Percentiles rank a stretch among this genome's conserved stretches.
phyloP scores from a whole-genome alignment of 208 protist species.

The Crithidia sp. region DNA sequence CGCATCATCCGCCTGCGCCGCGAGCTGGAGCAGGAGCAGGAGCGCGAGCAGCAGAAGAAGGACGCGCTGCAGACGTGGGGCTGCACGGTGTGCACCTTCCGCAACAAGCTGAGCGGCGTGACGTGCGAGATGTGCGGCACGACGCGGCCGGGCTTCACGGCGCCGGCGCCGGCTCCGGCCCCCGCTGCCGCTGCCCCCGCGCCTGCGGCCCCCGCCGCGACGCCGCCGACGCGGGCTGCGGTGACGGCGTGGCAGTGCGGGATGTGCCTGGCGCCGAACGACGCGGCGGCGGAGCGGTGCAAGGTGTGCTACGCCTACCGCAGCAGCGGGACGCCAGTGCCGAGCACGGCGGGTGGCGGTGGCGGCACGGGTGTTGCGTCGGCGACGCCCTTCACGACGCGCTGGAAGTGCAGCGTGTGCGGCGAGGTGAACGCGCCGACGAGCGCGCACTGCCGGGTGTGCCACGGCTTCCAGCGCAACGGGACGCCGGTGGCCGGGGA shows the following conservation, averaged over 20 bases:
- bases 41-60: slow-evolving; percentile 70
- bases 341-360: slow-evolving; percentile 1
- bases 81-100: slow-evolving; percentile 78
- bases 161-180: slow-evolving; percentile 1
- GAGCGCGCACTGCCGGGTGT: slow-evolving; percentile 51
- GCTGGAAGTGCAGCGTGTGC: slow-evolving; percentile 75
- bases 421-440: slow-evolving; percentile 50
- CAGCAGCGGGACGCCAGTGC: slow-evolving; percentile 43
- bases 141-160: slow-evolving; percentile 49
- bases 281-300: slow-evolving; percentile 47
- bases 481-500: slow-evolving; percentile 43
- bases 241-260: slow-evolving; percentile 72
- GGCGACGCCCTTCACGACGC: slow-evolving; percentile 22
- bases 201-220: neutral
- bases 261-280: slow-evolving; percentile 70
- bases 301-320: slow-evolving; percentile 62
- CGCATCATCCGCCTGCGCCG: slow-evolving; percentile 83
- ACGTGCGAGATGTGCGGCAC: slow-evolving; percentile 77
- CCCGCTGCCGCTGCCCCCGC: neutral
- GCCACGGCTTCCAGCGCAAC: slow-evolving; percentile 73
- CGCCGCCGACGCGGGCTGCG: slow-evolving; percentile 7
- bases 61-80: slow-evolving; percentile 77
- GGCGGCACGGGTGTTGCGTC: slow-evolving; percentile 10
- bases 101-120: slow-evolving; percentile 54
- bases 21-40: slow-evolving; percentile 79